phyloP scores from a whole-genome alignment of 306 rosid species.

The Mimosa bimucronata region DNA sequence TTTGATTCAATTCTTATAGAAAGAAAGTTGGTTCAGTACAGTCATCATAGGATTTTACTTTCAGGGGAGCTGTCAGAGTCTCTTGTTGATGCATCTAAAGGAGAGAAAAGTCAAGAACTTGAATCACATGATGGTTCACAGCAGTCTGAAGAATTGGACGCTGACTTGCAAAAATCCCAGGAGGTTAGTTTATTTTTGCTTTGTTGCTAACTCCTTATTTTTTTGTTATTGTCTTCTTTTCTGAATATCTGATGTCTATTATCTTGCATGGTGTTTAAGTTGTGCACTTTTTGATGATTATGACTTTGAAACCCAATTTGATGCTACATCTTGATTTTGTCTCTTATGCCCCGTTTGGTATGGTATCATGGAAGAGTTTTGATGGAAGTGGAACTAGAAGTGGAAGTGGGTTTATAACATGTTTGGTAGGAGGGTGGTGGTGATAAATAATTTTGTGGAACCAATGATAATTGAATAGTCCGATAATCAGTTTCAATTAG shows the following conservation, averaged over 20 bases:
- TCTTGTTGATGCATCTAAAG: constrained; percentile 52
- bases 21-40: constrained; percentile 34
- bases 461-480: no score
- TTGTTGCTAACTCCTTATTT: neutral
- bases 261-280: no score
- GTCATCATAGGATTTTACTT: constrained; percentile 37
- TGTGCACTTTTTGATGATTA: no score
- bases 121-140: constrained; percentile 49
- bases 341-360: no score
- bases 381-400: no score
- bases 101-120: constrained; percentile 52
- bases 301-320: no score
- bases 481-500: no score
- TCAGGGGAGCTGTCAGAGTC: constrained; percentile 64
- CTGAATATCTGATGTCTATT: constrained; percentile 9
- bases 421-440: no score
- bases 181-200: constrained; percentile 48
- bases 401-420: no score
- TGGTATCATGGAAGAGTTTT: no score
- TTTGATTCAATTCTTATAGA: constrained; percentile 19
- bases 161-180: constrained; percentile 40
- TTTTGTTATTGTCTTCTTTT: constrained; percentile 27
- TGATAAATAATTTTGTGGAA: no score
- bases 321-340: no score
- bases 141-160: constrained; percentile 55